phyloP scores from a whole-genome alignment of 2,329 filamentous ascomycete genomes.

The Cladophialophora bantiana region DNA sequence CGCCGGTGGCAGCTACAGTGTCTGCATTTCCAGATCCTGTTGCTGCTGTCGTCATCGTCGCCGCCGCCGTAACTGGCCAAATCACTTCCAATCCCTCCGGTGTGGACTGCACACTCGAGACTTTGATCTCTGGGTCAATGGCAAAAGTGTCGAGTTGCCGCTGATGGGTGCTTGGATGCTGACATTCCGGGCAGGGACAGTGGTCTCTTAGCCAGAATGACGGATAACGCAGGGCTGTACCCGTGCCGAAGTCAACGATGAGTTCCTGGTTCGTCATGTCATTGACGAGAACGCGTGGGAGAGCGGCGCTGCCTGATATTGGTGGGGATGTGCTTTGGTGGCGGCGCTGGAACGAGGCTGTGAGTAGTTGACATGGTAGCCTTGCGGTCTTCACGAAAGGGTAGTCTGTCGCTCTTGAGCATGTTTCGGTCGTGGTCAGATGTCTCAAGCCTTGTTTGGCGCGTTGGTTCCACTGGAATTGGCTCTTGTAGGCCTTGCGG shows the following conservation, averaged over 20 bases:
- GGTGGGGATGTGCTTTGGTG: constrained; percentile 14
- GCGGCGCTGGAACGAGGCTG: neutral
- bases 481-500: neutral
- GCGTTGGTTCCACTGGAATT: neutral
- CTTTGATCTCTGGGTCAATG: constrained; percentile 51
- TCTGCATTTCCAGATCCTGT: constrained; percentile 52
- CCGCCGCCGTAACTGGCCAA: constrained; percentile 26
- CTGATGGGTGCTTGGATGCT: constrained; percentile 75
- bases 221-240: constrained; percentile 37
- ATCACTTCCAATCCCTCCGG: constrained; percentile 31
- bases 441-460: constrained; percentile 7
- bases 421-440: neutral
- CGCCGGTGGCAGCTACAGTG: neutral
- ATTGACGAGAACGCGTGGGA: constrained; percentile 37
- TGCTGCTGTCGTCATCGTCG: neutral
- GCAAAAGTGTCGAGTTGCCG: constrained; percentile 72
- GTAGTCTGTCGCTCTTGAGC: neutral
- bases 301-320: neutral
- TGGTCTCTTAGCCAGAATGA: constrained; percentile 65
- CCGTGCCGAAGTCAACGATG: constrained; percentile 37
- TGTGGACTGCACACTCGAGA: constrained; percentile 14
- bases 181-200: constrained; percentile 71
- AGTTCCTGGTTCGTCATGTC: constrained; percentile 41
- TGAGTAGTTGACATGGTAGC: neutral
- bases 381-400: neutral